phyloP scores from a whole-genome alignment of 768 basidiomycete species.

The Kondoa subrosea region DNA sequence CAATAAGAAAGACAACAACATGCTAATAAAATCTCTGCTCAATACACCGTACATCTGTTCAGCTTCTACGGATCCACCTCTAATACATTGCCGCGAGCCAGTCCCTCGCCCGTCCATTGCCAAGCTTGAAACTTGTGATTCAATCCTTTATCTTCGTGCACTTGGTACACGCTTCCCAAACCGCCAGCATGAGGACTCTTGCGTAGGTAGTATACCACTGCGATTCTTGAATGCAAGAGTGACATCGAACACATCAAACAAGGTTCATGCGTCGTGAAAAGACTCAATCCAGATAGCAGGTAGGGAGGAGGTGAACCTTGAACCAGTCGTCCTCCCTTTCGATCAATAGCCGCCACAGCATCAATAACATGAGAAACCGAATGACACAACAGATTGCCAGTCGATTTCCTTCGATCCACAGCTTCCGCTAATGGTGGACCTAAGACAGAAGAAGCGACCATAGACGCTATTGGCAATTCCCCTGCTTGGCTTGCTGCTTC shows the following conservation, averaged over 20 bases:
- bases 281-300: constrained; percentile 61
- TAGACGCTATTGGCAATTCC: constrained; percentile 38
- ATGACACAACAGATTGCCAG: constrained; percentile 65
- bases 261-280: constrained; percentile 90
- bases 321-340: constrained; percentile 11
- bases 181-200: constrained; percentile 69
- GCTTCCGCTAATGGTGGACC: constrained; percentile 33
- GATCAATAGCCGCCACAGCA: constrained; percentile 23
- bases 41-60: not conserved
- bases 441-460: constrained; percentile 17
- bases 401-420: constrained; percentile 53
- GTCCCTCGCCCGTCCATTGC: constrained; percentile 39
- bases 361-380: constrained; percentile 56
- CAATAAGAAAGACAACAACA: no score
- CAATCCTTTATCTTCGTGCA: constrained; percentile 65
- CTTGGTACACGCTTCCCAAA: constrained; percentile 53
- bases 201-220: constrained; percentile 50
- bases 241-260: constrained; percentile 99
- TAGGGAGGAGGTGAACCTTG: constrained; percentile 61
- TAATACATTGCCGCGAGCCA: not conserved
- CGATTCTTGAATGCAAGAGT: constrained; percentile 80
- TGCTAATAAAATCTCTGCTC: not conserved
- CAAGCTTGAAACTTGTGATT: constrained; percentile 74
- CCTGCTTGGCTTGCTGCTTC: constrained; percentile 36
- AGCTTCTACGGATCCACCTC: constrained; percentile 5